A percentile compares a stretch with the other conserved stretches of the same genome.
These are phyloP conservation scores for Boletus fagicola DNA, from an alignment of 768 basidiomycete species.

Conservation along the genomic window DNA sequence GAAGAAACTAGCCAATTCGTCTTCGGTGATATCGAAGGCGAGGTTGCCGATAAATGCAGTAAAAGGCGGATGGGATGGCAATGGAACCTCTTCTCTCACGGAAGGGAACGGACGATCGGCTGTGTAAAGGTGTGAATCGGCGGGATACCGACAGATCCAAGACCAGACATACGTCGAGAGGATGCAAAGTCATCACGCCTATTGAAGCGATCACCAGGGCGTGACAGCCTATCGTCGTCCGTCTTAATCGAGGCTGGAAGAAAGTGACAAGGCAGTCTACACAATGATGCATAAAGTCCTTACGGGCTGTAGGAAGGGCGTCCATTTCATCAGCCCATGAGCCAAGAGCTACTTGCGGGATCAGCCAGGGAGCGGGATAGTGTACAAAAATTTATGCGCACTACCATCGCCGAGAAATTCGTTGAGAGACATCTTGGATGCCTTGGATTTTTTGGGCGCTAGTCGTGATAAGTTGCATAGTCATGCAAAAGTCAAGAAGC, in stretches of 20 bases:
- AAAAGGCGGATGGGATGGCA: conserved; percentile 93
- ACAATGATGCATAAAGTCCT: conserved; percentile 35
- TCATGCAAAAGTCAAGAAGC: not conserved
- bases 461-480: conserved; percentile 8
- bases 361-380: conserved; percentile 12
- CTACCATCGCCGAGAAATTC: conserved; percentile 88
- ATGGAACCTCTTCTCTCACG: conserved; percentile 86
- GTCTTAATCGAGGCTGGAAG: conserved; percentile 61
- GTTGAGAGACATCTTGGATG: conserved; percentile 88
- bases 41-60: conserved; percentile 98
- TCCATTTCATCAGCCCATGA: conserved; percentile 99
- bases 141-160: conserved; percentile 4
- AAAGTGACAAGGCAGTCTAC: conserved; percentile 8
- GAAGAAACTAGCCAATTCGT: conserved; percentile 82
- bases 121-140: conserved; percentile 24
- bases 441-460: conserved; percentile 85
- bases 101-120: conserved; percentile 58
- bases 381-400: conserved; percentile 41
- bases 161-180: conserved; percentile 52
- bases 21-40: conserved; percentile 86
- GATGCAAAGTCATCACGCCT: conserved; percentile 65
- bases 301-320: conserved; percentile 87
- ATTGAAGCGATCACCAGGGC: conserved; percentile 52
- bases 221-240: conserved; percentile 57
- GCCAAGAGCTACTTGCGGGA: conserved; percentile 59